Evolutionary conservation across 331 rosid genomes (phyloP), one percentile per base, ranked within the genome.

Genomic region (Malus hybrid): DNA sequence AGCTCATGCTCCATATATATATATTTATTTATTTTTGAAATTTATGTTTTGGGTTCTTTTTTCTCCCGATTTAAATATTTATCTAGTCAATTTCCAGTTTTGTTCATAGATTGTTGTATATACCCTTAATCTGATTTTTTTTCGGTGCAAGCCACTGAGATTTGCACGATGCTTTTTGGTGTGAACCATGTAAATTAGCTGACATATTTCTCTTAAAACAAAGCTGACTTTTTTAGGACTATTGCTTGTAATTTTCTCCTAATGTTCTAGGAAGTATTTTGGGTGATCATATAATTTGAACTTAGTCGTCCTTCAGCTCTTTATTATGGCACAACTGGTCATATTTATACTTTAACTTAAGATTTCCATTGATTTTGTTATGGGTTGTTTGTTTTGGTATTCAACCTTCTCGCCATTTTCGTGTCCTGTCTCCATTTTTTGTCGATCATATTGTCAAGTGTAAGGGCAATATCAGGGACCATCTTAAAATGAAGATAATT

Each of bases 1-100:
- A 73, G 60, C 80, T 80, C 65, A 26, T 75, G 63, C 66, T 74
- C 77, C 74, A 52, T 39, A 39, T 39, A 39, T 36, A 36, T 36
- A 36, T 36, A 39, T 9, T 9, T 39, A 39, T 56, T 7, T 56
- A 3, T 56, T 3, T 9, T n/a, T 0, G 46, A 39, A 8, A 29
- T 73, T 2, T 76, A 39, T 76, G 65, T 24, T 76, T 39, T 46
- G 80, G 20, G 29, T 46, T 16, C 3, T 56, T 71, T 64, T 52
- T 62, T 18, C 44, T 36, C 44, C 44, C 44, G 44, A 8, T 36
- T 36, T 36, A 36, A 10, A 18, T 33, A 16, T 16, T 61, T 18
- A 11, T 30, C 6, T 11, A 3, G 10, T 68, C 26, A 44, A 5
- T 63, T 68, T 18, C 36, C 15, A 50, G 3, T 44, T n/a, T 32